A percentile compares a stretch with the other conserved stretches of the same genome.
These are phyloP conservation scores for Colletotrichum sp. DNA, from an alignment of 2,329 filamentous ascomycete genomes.

Conservation along the genomic window DNA sequence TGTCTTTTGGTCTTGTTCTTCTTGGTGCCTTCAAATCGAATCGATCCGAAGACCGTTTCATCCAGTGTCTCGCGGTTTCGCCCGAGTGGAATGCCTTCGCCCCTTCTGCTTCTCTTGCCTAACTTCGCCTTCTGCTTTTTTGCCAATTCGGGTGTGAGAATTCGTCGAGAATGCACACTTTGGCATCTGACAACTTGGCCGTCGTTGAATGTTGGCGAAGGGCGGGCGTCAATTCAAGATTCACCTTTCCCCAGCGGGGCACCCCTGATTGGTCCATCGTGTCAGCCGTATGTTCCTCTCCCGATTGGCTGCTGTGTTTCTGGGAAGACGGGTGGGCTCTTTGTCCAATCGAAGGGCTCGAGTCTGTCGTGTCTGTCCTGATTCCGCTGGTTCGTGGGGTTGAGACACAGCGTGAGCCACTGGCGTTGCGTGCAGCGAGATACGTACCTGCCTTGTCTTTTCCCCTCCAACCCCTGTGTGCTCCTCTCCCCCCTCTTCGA, in stretches of 20 bases:
- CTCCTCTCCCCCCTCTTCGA: neutral
- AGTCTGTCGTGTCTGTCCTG: neutral
- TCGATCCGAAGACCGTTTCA: conserved; percentile 6
- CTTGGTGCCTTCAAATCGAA: neutral
- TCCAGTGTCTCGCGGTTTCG: conserved; percentile 14
- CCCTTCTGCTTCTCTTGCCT: neutral
- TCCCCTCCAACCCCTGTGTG: neutral
- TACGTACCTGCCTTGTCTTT: neutral
- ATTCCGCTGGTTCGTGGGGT: conserved; percentile 9
- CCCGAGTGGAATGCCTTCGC: neutral
- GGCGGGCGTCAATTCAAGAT: conserved; percentile 19
- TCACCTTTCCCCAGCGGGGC: neutral
- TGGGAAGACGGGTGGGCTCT: neutral
- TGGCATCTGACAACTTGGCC: neutral
- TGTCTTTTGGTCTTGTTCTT: neutral
- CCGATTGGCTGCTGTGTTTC: conserved; percentile 5
- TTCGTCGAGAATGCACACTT: neutral
- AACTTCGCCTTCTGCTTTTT: neutral
- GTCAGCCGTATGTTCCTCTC: conserved; percentile 7
- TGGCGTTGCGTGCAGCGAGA: neutral
- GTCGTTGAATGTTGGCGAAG: neutral
- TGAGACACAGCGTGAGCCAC: neutral
- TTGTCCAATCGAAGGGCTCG: neutral
- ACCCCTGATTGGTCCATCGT: conserved; percentile 6
- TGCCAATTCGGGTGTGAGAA: neutral